Percentiles rank a stretch among this genome's conserved stretches.
Evolutionary conservation across 1,284 basidiomycete genomes (phyloP).

Genomic region (Marasmius tenuissimus): DNA sequence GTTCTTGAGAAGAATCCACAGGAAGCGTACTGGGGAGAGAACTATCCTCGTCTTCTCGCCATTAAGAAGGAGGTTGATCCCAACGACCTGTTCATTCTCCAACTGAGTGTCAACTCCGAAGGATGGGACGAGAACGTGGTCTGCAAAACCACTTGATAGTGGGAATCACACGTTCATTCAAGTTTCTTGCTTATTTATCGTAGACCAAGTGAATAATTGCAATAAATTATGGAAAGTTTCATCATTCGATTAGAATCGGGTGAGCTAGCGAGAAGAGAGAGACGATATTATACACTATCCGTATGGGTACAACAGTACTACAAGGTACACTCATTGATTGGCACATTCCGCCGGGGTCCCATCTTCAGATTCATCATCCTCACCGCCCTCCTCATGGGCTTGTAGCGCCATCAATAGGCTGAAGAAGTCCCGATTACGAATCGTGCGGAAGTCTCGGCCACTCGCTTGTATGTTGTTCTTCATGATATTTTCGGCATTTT

Average conservation of each 20-base stretch:
- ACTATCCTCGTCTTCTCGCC: constrained; percentile 7
- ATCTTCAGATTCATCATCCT: neutral
- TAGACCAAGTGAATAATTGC: no score
- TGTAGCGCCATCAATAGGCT: constrained; percentile 7
- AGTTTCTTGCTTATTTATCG: no score
- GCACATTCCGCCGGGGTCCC: neutral
- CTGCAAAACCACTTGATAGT: neutral
- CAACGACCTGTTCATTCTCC: constrained; percentile 8
- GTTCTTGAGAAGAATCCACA: constrained; percentile 3
- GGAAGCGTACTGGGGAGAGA: constrained; percentile 2
- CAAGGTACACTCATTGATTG: neutral
- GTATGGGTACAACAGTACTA: neutral
- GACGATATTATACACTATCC: neutral
- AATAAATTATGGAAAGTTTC: neutral
- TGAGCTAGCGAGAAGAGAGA: neutral
- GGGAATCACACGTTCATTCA: neutral
- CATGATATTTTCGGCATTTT: constrained; percentile 54
- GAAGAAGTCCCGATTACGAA: constrained; percentile 8
- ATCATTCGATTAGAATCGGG: neutral
- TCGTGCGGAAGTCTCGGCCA: constrained; percentile 11
- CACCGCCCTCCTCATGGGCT: neutral
- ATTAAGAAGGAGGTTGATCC: constrained; percentile 11
- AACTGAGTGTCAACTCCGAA: constrained; percentile 10
- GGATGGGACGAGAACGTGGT: constrained; percentile 6
- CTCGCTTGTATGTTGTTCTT: constrained; percentile 44